These are phyloP conservation scores for Dothistroma pini DNA, from an alignment of 2,329 filamentous ascomycete genomes.

Conservation along the genomic window DNA sequence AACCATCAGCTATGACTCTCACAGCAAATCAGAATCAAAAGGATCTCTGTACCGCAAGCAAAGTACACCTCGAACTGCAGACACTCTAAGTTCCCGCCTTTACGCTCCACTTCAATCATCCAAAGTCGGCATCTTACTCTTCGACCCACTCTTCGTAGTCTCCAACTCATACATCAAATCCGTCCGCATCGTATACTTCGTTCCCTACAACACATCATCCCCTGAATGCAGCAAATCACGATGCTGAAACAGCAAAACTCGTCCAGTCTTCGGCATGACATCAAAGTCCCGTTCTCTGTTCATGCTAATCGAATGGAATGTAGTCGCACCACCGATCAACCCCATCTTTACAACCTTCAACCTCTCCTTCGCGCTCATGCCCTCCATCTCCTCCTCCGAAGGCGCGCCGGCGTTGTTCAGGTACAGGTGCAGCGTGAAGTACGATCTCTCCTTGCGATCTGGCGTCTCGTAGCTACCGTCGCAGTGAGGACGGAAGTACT, in stretches of 20 bases:
- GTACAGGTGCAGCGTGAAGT: constrained; percentile 56
- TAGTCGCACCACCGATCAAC: constrained; percentile 51
- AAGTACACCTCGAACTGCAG: not conserved
- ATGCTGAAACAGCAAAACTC: constrained; percentile 57
- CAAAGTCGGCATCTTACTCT: constrained; percentile 7
- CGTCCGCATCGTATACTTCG: constrained; percentile 55
- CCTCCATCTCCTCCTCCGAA: constrained; percentile 15
- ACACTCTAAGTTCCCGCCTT: not conserved
- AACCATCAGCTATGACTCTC: not conserved
- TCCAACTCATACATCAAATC: constrained; percentile 52
- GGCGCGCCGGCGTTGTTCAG: constrained; percentile 21
- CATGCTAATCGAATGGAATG: constrained; percentile 40
- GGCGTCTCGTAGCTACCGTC: constrained; percentile 62
- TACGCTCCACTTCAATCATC: not conserved
- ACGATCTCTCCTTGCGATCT: constrained; percentile 49
- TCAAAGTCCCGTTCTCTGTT: constrained; percentile 37
- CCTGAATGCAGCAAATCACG: constrained; percentile 51
- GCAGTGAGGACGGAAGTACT: constrained; percentile 72
- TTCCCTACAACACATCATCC: constrained; percentile 51
- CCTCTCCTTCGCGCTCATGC: constrained; percentile 30
- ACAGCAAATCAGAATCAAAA: not conserved
- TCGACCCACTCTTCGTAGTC: constrained; percentile 8
- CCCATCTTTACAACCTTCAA: constrained; percentile 14
- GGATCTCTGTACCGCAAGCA: not conserved
- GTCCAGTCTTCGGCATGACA: constrained; percentile 50